phyloP scores from a whole-genome alignment of 805 yeast species.

The Saccharomycopsis javanensis region DNA sequence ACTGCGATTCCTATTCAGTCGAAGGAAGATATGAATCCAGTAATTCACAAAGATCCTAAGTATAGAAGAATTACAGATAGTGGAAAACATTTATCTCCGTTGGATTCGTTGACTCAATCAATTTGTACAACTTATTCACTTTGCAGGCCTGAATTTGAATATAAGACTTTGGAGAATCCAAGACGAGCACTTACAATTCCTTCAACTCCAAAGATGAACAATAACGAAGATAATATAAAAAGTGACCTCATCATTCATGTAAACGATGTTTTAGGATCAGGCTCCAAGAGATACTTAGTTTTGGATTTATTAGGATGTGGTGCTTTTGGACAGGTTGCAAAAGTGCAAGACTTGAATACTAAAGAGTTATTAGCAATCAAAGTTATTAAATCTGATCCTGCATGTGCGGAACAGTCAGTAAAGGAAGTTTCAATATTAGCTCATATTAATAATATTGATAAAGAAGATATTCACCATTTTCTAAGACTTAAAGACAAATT shows the following conservation, averaged over 20 bases:
- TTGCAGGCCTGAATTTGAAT: slow-evolving; percentile 78
- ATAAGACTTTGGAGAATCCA: slow-evolving; percentile 80
- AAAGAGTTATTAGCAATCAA: slow-evolving; percentile 91
- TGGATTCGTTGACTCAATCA: slow-evolving; percentile 67
- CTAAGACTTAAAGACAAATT: slow-evolving; percentile 77
- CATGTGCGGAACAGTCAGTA: slow-evolving; percentile 81
- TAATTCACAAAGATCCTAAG: slow-evolving; percentile 51
- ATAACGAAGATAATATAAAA: slow-evolving; percentile 81
- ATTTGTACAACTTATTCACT: slow-evolving; percentile 72
- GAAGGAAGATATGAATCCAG: slow-evolving; percentile 51
- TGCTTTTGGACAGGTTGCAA: slow-evolving; percentile 96
- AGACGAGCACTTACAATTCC: slow-evolving; percentile 90
- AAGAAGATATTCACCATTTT: slow-evolving; percentile 64
- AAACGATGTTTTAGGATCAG: slow-evolving; percentile 87
- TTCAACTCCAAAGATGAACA: slow-evolving; percentile 66
- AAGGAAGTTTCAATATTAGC: slow-evolving; percentile 86
- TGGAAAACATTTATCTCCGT: slow-evolving; percentile 63
- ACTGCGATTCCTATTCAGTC: slow-evolving; percentile 25
- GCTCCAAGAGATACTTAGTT: slow-evolving; percentile 78
- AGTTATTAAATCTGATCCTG: slow-evolving; percentile 86
- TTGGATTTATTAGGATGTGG: slow-evolving; percentile 92
- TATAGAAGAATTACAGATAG: slow-evolving; percentile 61
- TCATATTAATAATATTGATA: slow-evolving; percentile 62
- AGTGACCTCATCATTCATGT: slow-evolving; percentile 89
- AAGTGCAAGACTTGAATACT: slow-evolving; percentile 48